Evolutionary conservation across 306 rosid species (phyloP).

Genomic region (Rosa persica): DNA sequence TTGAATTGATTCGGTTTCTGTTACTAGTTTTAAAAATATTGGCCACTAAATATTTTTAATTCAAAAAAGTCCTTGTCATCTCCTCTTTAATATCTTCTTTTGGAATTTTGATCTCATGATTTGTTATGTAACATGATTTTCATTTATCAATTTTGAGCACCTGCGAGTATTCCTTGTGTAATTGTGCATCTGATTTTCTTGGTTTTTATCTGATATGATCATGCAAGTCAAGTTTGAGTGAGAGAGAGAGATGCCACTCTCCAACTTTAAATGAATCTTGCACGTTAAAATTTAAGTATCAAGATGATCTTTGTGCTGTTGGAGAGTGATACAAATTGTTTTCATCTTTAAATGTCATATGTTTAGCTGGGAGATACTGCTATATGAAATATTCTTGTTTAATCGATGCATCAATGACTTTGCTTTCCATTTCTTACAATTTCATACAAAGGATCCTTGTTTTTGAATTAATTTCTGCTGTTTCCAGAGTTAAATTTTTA

Average conservation of each 20-base stretch:
- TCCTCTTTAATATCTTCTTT: not conserved
- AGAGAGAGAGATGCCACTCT: too few relatives aligned
- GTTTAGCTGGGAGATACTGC: conserved; percentile 1
- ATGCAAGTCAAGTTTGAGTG: too few relatives aligned
- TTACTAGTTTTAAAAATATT: not conserved
- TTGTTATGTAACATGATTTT: too few relatives aligned
- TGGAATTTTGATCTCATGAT: too few relatives aligned
- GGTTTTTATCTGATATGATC: too few relatives aligned
- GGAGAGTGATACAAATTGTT: not conserved
- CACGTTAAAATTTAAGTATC: not conserved
- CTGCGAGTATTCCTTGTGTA: too few relatives aligned
- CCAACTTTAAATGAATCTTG: not conserved
- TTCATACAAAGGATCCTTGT: not conserved
- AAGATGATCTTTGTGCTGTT: not conserved
- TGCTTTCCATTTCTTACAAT: conserved; percentile 12
- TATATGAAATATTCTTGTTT: not conserved
- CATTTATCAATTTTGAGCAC: too few relatives aligned
- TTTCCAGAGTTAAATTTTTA: not conserved
- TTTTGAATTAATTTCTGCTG: not conserved
- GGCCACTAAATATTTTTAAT: not conserved
- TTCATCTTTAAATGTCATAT: not conserved
- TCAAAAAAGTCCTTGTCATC: not conserved
- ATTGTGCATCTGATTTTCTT: too few relatives aligned
- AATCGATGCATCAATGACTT: not conserved
- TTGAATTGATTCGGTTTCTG: not conserved